phyloP scores from a whole-genome alignment of 208 protist genomes.

The Giardia duodenalis region DNA sequence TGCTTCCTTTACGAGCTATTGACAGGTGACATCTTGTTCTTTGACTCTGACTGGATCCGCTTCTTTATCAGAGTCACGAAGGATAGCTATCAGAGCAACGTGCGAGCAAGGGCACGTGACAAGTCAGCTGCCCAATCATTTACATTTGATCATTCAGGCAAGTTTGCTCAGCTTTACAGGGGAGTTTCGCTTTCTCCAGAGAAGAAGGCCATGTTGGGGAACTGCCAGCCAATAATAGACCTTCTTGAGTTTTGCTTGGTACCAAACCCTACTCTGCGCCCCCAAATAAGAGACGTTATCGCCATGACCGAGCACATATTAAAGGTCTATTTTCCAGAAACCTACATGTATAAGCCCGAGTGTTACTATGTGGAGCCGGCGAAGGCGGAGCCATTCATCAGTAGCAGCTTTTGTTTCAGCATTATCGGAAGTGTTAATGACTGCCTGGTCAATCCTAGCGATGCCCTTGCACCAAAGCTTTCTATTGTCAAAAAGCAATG shows the following conservation, averaged over 20 bases:
- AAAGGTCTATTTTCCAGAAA: not conserved
- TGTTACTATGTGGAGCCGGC: too few species aligned
- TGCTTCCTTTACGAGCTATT: conserved; percentile 58
- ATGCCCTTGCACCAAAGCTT: not conserved
- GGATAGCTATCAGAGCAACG: not conserved
- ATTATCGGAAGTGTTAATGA: not conserved
- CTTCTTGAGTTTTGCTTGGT: conserved; percentile 52
- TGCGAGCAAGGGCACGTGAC: not conserved
- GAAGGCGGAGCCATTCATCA: too few species aligned
- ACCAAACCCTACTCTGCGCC: conserved; percentile 44
- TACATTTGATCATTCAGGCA: not conserved
- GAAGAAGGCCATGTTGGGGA: conserved; percentile 40
- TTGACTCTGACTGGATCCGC: conserved; percentile 52
- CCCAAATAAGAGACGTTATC: conserved; percentile 40
- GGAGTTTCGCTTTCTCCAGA: conserved; percentile 40
- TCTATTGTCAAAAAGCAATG: not conserved
- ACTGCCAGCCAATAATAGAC: conserved; percentile 42
- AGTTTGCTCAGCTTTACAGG: conserved; percentile 21
- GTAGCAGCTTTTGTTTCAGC: not conserved
- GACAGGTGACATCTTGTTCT: conserved; percentile 57
- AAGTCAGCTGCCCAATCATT: not conserved
- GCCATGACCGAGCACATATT: not conserved
- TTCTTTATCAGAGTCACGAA: conserved; percentile 51
- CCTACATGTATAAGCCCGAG: not conserved
- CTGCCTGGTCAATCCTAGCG: not conserved